Base-by-base conservation (phyloP, 2,329 filamentous ascomycete genomes). In the Alternaria sp. region DNA sequence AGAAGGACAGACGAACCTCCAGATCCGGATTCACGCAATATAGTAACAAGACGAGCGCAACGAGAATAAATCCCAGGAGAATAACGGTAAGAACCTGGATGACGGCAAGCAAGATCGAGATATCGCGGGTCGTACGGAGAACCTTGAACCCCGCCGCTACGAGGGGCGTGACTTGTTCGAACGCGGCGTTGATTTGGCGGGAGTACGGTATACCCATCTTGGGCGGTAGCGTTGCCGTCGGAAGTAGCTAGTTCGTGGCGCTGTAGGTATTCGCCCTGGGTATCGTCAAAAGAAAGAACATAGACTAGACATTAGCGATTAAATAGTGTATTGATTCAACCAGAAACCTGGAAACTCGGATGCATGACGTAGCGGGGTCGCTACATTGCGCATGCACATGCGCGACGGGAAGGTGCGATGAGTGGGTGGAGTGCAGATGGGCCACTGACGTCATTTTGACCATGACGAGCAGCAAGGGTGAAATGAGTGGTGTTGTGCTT, bases 131-230 rank as follows among this genome's bases (percentile, higher is more conserved):
- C 1, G 84, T 86, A 59, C 81, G 78, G 2, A 86, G 77, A 25
- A 86, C 82, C 66, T 84, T 76, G 75, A 82, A 86, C 23, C 82
- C 83, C 0, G 80, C 81, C 1, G 81, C 82, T 4, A 86, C 84
- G 5, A 86, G 81, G 0, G 85, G 84, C 0, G 83, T 85, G 26
- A 86, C 84, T 75, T 86, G 83, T 62, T 84, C 81, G 72, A 86
- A 85, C 40, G 84, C 84, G 3, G 81, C 76, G 69, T 85, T 82
- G 67, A 86, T 86, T 65, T 86, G 80, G 68, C 81, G 82, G 13
- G 82, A 85, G 75, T 85, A 86, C 1, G 84, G 85, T 55, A 86
- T 82, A 12, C 84, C 84, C 84, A 86, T 86, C 46, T 60, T 21
- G 9, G 7, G 30, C 6, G 19, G 12, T 49, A 19, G 17, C n/a